phyloP scores from a whole-genome alignment of 805 yeast genomes.

The Candida oleophila region DNA sequence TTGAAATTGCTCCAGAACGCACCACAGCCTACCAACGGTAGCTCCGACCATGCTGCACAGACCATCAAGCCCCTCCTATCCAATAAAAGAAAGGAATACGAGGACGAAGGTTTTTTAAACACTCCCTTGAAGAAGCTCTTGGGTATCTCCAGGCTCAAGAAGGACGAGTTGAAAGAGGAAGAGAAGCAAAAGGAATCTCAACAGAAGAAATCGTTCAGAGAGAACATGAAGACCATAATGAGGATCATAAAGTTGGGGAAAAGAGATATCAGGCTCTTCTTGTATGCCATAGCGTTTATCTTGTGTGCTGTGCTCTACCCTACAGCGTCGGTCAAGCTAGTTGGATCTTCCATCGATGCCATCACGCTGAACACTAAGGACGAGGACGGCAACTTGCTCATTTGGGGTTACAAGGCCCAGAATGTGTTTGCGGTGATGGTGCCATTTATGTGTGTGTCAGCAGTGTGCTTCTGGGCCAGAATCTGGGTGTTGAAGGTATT shows the following conservation, averaged over 20 bases:
- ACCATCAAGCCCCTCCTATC: background rate
- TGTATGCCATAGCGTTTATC: slow-evolving; percentile 40
- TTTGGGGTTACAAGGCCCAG: slow-evolving; percentile 45
- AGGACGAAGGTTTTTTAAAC: background rate
- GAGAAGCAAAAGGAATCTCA: slow-evolving; percentile 26
- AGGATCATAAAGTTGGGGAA: slow-evolving; percentile 38
- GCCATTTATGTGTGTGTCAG: slow-evolving; percentile 43
- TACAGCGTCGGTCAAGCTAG: slow-evolving; percentile 41
- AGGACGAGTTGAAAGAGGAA: slow-evolving; percentile 25
- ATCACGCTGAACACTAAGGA: slow-evolving; percentile 33
- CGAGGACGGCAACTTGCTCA: slow-evolving; percentile 37
- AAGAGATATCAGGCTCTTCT: slow-evolving; percentile 37
- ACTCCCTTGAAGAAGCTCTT: slow-evolving; percentile 26
- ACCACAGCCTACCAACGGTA: background rate
- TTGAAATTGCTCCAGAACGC: background rate
- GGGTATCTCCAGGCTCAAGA: slow-evolving; percentile 23
- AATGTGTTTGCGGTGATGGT: slow-evolving; percentile 42
- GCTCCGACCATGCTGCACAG: background rate
- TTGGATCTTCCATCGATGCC: slow-evolving; percentile 44
- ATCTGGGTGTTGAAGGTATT: slow-evolving; percentile 41
- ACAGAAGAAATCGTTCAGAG: slow-evolving; percentile 26
- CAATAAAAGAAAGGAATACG: background rate
- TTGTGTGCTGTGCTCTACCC: slow-evolving; percentile 45
- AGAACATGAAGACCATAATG: slow-evolving; percentile 36
- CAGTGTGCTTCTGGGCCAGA: slow-evolving; percentile 47